phyloP scores from a whole-genome alignment of 345 rosid genomes.

The Eucalyptus sp. region DNA sequence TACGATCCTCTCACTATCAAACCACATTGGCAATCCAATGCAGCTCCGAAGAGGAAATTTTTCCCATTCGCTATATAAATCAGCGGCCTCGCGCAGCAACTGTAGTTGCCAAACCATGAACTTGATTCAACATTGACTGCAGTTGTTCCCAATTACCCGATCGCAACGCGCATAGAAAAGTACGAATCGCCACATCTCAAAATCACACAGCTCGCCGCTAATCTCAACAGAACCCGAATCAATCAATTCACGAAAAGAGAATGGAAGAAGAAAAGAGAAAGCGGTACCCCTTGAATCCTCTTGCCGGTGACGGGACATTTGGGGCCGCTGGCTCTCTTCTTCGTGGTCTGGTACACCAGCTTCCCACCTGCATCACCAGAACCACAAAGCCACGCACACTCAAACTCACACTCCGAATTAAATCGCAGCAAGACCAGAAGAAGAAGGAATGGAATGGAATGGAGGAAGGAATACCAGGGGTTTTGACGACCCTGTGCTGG shows the following conservation, averaged over 20 bases:
- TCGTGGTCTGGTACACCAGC: not conserved
- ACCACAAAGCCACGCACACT: not conserved
- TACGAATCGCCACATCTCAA: not conserved
- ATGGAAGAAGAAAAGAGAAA: not conserved
- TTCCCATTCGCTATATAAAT: not conserved
- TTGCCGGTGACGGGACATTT: not conserved
- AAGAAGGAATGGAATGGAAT: not conserved
- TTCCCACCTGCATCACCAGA: not conserved
- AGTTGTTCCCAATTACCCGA: not conserved
- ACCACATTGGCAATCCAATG: not conserved
- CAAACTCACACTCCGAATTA: not conserved
- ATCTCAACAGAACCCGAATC: not conserved
- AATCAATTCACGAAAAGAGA: not conserved
- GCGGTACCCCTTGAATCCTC: not conserved
- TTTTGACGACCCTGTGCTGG: constrained; percentile 12
- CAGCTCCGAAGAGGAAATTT: not conserved
- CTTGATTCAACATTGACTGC: not conserved
- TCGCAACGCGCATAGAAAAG: not conserved
- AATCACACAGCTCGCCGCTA: not conserved
- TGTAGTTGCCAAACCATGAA: not conserved
- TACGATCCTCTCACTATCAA: not conserved
- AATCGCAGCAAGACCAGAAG: not conserved
- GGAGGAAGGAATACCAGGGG: not conserved
- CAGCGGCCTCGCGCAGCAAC: not conserved
- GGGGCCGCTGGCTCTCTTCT: not conserved